Conservation (phyloP, 805 yeast species). For the Yamadazyma sp. region DNA sequence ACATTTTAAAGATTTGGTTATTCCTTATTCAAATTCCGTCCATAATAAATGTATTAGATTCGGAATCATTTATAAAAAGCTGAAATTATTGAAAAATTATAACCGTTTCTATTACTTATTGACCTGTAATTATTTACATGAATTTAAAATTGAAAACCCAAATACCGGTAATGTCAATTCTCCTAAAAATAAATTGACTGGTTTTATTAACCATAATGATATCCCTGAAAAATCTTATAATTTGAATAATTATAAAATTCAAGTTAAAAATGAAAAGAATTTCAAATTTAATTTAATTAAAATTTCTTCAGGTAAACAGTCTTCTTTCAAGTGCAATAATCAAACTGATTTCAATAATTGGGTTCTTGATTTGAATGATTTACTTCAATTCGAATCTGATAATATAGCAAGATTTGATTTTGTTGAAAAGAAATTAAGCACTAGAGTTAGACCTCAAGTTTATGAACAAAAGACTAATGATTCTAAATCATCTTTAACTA, state of each 20-base stretch:
- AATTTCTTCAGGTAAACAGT: slow-evolving; percentile 24
- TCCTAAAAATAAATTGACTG: slow-evolving; percentile 36
- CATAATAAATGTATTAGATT: slow-evolving; percentile 40
- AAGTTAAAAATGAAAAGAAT: slow-evolving; percentile 28
- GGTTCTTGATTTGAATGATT: slow-evolving; percentile 53
- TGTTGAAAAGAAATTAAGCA: slow-evolving; percentile 40
- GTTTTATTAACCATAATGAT: slow-evolving; percentile 39
- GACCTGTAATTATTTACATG: slow-evolving; percentile 43
- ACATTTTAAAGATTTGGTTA: slow-evolving; percentile 35
- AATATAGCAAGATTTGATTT: slow-evolving; percentile 50
- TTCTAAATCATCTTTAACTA: slow-evolving; percentile 3
- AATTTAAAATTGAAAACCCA: slow-evolving; percentile 31
- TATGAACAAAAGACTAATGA: neutral
- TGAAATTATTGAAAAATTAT: slow-evolving; percentile 39
- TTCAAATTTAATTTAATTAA: slow-evolving; percentile 34
- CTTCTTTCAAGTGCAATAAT: slow-evolving; percentile 44
- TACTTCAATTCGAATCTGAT: slow-evolving; percentile 43
- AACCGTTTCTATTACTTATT: slow-evolving; percentile 34
- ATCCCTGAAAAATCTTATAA: slow-evolving; percentile 40
- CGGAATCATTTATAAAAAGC: slow-evolving; percentile 40
- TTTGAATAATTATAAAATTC: slow-evolving; percentile 34
- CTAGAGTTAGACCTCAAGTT: slow-evolving; percentile 9
- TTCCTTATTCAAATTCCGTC: slow-evolving; percentile 36
- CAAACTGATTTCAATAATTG: slow-evolving; percentile 47
- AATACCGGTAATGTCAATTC: neutral